Base-by-base conservation (phyloP, 495 filamentous ascomycete genomes). In the Penicillium arizonense region DNA sequence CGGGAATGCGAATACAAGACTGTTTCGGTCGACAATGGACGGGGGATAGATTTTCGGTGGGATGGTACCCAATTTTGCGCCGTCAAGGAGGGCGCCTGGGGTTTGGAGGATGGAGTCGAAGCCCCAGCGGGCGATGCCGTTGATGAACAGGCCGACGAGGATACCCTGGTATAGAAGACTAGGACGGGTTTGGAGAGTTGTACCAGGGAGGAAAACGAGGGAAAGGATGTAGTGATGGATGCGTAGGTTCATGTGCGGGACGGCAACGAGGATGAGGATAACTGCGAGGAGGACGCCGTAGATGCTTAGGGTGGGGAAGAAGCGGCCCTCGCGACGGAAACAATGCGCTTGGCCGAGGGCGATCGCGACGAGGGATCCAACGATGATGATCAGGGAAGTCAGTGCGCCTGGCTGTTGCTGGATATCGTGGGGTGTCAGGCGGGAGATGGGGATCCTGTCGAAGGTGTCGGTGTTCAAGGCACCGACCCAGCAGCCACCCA, bases 401-500 rank as follows among this genome's bases (percentile, higher is more conserved):
- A 84, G 76, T 3, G 89, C 89, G 4, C 88, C 88, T 1, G 87
- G 88, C 56, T 92, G 87, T 53, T 91, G 86, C 32, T 81, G 58
- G 32, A 94, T 74, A 55, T 93, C 89, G 54, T 87, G 83, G 0
- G 79, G 75, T 2, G 87, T 92, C 12, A 94, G 75, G 16, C 89
- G 81, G 37, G 83, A 80, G 59, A 94, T 87, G 4, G 89, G 89
- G 60, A 94, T 87, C 8, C 69, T 70, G 57, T 89, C 87, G 57
- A 94, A 82, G 5, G 89, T 91, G 57, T 89, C 82, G 50, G 88
- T 91, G 35, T 82, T 84, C 30, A 93, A 70, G 8, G 88, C 86
- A 24, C 87, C 88, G 47, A 92, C 75, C 89, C 89, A 93, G 68
- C 83, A 86, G 16, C 77, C 79, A 0, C 85, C 84, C 6, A 92